A percentile compares a stretch with the other conserved stretches of the same genome.
Evolutionary conservation across 2,329 filamentous ascomycete species (phyloP).

Genomic region (Aschersonia sp.): DNA sequence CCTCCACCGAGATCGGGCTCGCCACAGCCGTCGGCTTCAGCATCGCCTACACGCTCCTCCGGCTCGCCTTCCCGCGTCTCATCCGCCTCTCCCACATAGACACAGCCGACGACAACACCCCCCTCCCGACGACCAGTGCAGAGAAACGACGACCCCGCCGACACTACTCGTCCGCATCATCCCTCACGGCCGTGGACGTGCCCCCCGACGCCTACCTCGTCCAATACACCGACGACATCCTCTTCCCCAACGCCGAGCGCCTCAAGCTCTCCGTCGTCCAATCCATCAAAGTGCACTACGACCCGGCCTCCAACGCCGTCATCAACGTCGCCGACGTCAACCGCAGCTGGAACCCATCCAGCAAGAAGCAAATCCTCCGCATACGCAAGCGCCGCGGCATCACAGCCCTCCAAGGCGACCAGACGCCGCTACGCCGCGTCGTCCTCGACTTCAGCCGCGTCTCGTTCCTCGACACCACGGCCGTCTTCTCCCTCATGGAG

Average conservation of each 20-base stretch:
- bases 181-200: constrained; percentile 11
- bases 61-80: constrained; percentile 37
- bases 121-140: too few relatives aligned
- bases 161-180: constrained; percentile 6
- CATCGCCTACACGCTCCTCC: constrained; percentile 44
- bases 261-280: constrained; percentile 35
- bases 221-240: constrained; percentile 39
- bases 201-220: constrained; percentile 40
- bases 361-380: constrained; percentile 28
- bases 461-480: constrained; percentile 39
- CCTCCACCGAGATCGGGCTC: constrained; percentile 45
- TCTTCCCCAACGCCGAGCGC: constrained; percentile 47
- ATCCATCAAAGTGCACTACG: constrained; percentile 23
- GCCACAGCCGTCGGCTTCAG: constrained; percentile 47
- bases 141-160: constrained; percentile 5
- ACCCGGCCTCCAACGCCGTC: constrained; percentile 26
- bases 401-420: constrained; percentile 14
- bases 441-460: constrained; percentile 37
- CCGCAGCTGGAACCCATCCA: constrained; percentile 39
- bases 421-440: constrained; percentile 28
- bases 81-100: constrained; percentile 15
- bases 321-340: constrained; percentile 22
- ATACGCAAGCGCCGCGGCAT: constrained; percentile 26
- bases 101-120: constrained; percentile 10
- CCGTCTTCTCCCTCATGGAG: constrained; percentile 31